Evolutionary conservation across 306 rosid species (phyloP).

Genomic region (Nissolia schottii): DNA sequence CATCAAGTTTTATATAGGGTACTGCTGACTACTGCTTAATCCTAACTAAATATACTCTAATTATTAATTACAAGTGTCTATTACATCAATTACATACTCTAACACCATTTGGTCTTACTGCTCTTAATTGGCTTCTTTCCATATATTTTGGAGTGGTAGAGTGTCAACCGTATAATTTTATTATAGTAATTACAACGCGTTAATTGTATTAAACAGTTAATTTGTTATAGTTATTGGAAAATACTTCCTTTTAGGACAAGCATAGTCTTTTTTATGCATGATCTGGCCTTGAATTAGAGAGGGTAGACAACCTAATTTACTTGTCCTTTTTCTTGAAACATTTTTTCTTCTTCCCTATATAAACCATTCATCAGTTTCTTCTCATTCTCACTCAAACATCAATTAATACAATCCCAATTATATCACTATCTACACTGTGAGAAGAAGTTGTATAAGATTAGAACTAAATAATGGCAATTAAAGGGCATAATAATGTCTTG

Average conservation of each 20-base stretch:
- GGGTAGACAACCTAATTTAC: slow-evolving; percentile 56
- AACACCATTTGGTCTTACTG: background rate
- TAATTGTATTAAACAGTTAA: background rate
- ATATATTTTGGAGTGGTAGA: background rate
- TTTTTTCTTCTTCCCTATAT: slow-evolving; percentile 11
- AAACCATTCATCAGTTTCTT: background rate
- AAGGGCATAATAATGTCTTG: slow-evolving; percentile 10
- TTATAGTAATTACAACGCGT: background rate
- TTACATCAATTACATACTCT: too few relatives aligned
- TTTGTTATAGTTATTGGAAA: background rate
- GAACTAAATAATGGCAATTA: slow-evolving; percentile 31
- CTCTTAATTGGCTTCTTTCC: background rate
- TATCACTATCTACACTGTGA: background rate
- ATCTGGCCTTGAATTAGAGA: background rate
- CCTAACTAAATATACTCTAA: too few relatives aligned
- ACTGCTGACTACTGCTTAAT: too few relatives aligned
- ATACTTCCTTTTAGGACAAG: background rate
- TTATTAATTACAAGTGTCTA: too few relatives aligned
- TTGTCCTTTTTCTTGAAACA: background rate
- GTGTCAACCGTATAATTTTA: background rate
- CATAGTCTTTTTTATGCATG: background rate
- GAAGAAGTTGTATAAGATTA: background rate
- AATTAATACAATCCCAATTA: background rate
- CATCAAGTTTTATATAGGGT: too few relatives aligned
- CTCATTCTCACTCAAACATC: background rate